Conservation (phyloP, 208 protist species). For the Leishmania mexicana region DNA sequence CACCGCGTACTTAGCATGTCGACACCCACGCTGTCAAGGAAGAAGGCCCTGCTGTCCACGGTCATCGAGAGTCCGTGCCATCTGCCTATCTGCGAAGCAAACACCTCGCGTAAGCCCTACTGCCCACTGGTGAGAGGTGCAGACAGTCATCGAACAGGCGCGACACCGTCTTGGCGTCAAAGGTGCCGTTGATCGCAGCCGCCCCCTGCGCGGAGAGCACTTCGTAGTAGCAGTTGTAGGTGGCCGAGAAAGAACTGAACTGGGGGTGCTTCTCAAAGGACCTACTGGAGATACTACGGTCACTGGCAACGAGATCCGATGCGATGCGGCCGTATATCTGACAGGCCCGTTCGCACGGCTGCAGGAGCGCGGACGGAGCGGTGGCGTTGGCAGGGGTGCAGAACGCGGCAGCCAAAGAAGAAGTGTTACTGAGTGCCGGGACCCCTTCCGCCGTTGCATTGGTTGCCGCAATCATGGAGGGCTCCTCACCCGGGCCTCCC, state of each 20-base stretch:
- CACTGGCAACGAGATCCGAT: neutral
- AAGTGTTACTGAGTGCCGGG: too few relatives aligned
- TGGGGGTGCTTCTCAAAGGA: neutral
- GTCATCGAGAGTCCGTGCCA: neutral
- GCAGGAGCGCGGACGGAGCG: too few relatives aligned
- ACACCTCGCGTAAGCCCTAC: conserved; percentile 10
- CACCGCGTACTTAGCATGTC: neutral
- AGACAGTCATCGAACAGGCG: conserved; percentile 27
- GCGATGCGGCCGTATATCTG: neutral
- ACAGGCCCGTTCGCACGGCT: neutral
- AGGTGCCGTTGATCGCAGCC: neutral
- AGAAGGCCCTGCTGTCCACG: neutral
- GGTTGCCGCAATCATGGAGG: neutral
- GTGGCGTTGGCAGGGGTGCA: neutral
- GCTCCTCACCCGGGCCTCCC: neutral
- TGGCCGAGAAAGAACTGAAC: neutral
- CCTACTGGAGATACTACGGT: neutral
- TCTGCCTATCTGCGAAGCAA: conserved; percentile 1
- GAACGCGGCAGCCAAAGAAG: neutral
- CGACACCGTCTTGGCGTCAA: neutral
- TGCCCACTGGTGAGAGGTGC: conserved; percentile 20
- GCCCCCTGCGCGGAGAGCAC: neutral
- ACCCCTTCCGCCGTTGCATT: neutral
- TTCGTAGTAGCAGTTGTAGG: conserved; percentile 19
- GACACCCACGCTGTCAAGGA: neutral